These are phyloP conservation scores for Sporothrix mexicana DNA, from an alignment of 2,329 filamentous ascomycete genomes.

Conservation along the genomic window DNA sequence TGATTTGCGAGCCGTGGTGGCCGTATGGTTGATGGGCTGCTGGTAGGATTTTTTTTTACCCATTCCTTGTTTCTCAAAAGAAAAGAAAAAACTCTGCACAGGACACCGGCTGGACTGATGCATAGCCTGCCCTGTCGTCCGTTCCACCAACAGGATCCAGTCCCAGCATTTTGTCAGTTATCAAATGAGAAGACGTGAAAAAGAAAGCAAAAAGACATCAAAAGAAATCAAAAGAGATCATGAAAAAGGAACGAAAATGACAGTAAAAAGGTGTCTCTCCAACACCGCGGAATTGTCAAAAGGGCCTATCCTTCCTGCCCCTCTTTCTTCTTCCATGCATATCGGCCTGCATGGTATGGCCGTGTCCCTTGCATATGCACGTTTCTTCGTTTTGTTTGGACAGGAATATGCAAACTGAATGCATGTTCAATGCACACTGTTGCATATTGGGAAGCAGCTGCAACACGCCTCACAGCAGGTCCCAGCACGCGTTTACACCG, in stretches of 20 bases:
- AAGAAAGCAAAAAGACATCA: neutral
- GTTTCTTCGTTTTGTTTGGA: neutral
- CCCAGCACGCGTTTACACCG: neutral
- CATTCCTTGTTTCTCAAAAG: constrained; percentile 1
- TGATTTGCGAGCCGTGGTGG: constrained; percentile 14
- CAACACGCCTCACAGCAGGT: neutral
- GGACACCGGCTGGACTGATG: neutral
- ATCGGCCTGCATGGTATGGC: constrained; percentile 1
- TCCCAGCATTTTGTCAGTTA: neutral
- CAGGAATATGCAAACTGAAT: neutral
- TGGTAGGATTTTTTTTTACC: neutral
- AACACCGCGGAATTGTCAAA: neutral
- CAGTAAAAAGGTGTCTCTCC: neutral
- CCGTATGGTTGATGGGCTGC: neutral
- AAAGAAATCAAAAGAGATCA: neutral
- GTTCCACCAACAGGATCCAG: constrained; percentile 9
- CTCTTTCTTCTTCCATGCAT: neutral
- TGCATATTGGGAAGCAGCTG: constrained; percentile 3
- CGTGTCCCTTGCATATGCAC: constrained; percentile 21
- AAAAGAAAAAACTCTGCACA: constrained; percentile 29
- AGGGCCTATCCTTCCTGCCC: neutral
- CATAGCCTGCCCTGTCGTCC: neutral
- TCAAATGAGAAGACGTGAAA: too few relatives aligned
- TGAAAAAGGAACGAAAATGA: neutral
- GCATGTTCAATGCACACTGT: too few relatives aligned